Evolutionary conservation across 2,329 filamentous ascomycete genomes (phyloP).

Genomic region (Septoria linicola): DNA sequence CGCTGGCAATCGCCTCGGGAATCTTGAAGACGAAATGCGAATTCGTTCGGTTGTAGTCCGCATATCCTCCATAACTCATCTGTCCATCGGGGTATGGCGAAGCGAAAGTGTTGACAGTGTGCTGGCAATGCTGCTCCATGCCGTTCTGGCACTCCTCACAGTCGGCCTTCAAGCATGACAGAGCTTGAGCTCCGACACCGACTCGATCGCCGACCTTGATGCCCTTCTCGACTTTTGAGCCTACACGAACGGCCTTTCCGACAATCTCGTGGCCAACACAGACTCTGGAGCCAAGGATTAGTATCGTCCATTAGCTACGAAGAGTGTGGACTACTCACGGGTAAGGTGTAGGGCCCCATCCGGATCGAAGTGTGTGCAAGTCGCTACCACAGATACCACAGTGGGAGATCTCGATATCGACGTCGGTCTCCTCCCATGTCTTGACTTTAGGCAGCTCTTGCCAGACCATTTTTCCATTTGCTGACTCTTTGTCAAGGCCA

Average conservation of each 20-base stretch:
- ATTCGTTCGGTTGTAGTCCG: slow-evolving; percentile 50
- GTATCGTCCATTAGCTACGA: no score
- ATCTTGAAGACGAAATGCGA: slow-evolving; percentile 60
- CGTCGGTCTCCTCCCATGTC: slow-evolving; percentile 41
- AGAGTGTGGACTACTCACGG: slow-evolving; percentile 23
- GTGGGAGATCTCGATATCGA: slow-evolving; percentile 45
- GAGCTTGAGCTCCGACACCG: slow-evolving; percentile 53
- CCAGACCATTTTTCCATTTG: slow-evolving; percentile 57
- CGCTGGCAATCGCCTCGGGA: slow-evolving; percentile 50
- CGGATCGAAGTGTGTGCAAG: slow-evolving; percentile 37
- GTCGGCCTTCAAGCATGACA: slow-evolving; percentile 46
- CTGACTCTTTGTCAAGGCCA: slow-evolving; percentile 50
- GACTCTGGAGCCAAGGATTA: no score
- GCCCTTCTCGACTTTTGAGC: slow-evolving; percentile 31
- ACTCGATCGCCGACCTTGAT: slow-evolving; percentile 44
- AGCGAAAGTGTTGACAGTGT: slow-evolving; percentile 36
- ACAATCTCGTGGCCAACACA: slow-evolving; percentile 41
- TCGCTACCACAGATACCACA: slow-evolving; percentile 40
- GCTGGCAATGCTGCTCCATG: slow-evolving; percentile 32
- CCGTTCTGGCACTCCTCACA: slow-evolving; percentile 56
- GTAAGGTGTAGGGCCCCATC: slow-evolving; percentile 48
- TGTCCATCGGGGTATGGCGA: slow-evolving; percentile 33
- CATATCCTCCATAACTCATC: slow-evolving; percentile 64
- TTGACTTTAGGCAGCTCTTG: slow-evolving; percentile 43
- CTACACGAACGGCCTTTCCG: slow-evolving; percentile 37